Evolutionary conservation across 139 green algal genomes (phyloP), one percentile per base, ranked within the genome.

Genomic region (Picochlorum sp.): DNA sequence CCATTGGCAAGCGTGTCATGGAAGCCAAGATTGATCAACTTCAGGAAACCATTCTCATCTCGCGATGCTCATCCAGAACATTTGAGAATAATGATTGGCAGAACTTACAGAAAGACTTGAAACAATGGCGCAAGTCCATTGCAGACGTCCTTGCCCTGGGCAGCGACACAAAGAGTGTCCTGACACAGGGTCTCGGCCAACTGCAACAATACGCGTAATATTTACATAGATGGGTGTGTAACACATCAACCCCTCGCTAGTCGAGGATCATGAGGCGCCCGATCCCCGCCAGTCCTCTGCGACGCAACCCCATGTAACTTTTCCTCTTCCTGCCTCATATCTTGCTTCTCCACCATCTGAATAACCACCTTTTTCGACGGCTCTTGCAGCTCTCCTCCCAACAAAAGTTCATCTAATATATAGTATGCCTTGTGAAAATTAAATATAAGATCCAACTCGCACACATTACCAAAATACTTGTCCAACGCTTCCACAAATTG

Each of bases 381-480:
- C 80, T 98, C 93, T 68, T 96, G 87, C 61, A 98, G 72, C 69
- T 98, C 87, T 10, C 89, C 89, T 38, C 83, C 91, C 15, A 98
- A 70, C 14, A 98, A 74, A 65, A 98, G 73, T 77, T 99, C 92
- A 62, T 99, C 94, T 62, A 99, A 80, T 65, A 98, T 95, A 81
- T 95, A 97, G 81, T 99, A 97, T 1, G 92, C 85, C 87, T 84
- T 82, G 59, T 72, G 28, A 18, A 54, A 63, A 74, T 99, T 97
- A 84, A 98, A 99, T 49, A 99, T 96, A 15, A 99, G 84, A 77
- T 99, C 94, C 54, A 99, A 85, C 82, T 99, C 94, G 65, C 94
- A 98, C 54, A 99, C 94, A 69, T 98, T 98, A 59, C 90, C 89
- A 82, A 99, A 99, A 75, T 97, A 98, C 23, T 79, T 77, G 63